phyloP scores from a whole-genome alignment of 2,329 filamentous ascomycete species.

The Dactylellina drechsleri region DNA sequence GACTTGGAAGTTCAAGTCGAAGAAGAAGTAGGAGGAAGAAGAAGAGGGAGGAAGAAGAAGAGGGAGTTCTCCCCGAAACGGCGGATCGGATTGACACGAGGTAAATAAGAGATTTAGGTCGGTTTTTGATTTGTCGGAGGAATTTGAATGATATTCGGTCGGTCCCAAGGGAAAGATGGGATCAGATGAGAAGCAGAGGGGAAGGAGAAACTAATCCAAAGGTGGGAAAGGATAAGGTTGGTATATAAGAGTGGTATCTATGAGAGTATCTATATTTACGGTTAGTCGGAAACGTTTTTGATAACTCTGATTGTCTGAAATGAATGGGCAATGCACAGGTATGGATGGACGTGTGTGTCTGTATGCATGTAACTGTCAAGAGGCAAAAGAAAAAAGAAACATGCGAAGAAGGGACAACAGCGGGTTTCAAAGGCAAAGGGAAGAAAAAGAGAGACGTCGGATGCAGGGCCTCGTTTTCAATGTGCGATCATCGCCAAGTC shows the following conservation, averaged over 20 bases:
- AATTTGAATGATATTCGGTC: too few relatives aligned
- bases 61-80: slow-evolving; percentile 2
- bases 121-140: neutral
- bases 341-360: too few relatives aligned
- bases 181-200: neutral
- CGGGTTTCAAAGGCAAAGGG: neutral
- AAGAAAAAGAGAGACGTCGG: neutral
- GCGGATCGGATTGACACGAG: too few relatives aligned
- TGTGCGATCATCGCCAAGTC: slow-evolving; percentile 2
- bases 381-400: neutral
- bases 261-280: too few relatives aligned
- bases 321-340: too few relatives aligned
- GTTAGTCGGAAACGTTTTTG: too few relatives aligned
- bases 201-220: slow-evolving; percentile 3
- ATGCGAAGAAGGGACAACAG: neutral
- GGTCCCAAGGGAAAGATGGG: neutral
- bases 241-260: too few relatives aligned
- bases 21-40: neutral
- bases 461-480: slow-evolving; percentile 19
- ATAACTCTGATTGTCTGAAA: too few relatives aligned
- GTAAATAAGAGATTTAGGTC: too few relatives aligned
- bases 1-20: too few relatives aligned
- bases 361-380: neutral
- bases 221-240: neutral
- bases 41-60: too few relatives aligned